A percentile compares a stretch with the other conserved stretches of the same genome.
Conservation (phyloP, 2,329 filamentous ascomycete species). For the Aspergillus sp. region DNA sequence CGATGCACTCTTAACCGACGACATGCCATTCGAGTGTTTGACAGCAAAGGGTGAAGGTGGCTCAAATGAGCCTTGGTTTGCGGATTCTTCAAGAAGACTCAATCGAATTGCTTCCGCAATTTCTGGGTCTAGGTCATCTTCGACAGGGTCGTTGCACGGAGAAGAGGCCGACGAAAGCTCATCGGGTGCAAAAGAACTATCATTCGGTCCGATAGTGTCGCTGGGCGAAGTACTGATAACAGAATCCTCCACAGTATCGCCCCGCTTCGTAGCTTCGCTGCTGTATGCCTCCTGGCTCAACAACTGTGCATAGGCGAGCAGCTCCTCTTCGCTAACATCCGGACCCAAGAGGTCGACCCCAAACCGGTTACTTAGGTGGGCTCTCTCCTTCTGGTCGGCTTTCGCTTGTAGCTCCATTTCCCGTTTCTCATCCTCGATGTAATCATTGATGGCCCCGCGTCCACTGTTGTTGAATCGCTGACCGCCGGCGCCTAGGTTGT, state of each 20-base stretch:
- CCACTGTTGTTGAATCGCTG: constrained; percentile 62
- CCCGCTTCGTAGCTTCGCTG: constrained; percentile 49
- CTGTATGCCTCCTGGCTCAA: constrained; percentile 60
- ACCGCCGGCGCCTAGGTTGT: constrained; percentile 53
- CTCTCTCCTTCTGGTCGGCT: constrained; percentile 64
- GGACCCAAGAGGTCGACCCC: constrained; percentile 71
- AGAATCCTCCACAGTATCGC: constrained; percentile 43
- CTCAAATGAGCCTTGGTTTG: constrained; percentile 13
- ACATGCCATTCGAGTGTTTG: constrained; percentile 34
- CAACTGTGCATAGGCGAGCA: constrained; percentile 62
- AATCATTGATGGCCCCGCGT: constrained; percentile 70
- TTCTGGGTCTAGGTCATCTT: constrained; percentile 56
- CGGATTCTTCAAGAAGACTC: constrained; percentile 41
- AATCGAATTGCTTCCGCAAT: constrained; percentile 64
- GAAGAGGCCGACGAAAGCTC: constrained; percentile 39
- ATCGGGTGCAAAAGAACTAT: constrained; percentile 28
- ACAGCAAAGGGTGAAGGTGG: constrained; percentile 31
- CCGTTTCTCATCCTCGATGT: constrained; percentile 81
- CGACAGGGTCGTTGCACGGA: constrained; percentile 39
- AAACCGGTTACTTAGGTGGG: constrained; percentile 74
- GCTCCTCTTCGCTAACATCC: constrained; percentile 59
- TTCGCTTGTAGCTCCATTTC: constrained; percentile 75
- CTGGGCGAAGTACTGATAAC: constrained; percentile 39
- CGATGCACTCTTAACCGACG: constrained; percentile 14
- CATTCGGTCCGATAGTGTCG: constrained; percentile 35